Evolutionary conservation across 331 rosid species (phyloP).

Genomic region (Erythrophleum ivorense): DNA sequence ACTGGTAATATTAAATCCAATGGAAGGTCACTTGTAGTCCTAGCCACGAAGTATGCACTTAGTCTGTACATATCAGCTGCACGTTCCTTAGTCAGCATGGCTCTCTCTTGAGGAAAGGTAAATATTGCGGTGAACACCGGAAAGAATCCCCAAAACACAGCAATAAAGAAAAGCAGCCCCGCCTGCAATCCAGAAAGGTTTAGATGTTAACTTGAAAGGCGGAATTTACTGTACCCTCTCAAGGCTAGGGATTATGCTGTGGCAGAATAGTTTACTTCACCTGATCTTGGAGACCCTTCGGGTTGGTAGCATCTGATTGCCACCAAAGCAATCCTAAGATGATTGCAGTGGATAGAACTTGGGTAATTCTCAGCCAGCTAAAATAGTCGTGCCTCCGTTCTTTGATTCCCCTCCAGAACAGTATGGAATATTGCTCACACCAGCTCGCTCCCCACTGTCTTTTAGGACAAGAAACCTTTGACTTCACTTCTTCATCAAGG

Average conservation of each 20-base stretch:
- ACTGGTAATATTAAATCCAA: conserved; percentile 82
- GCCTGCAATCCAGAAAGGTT: conserved; percentile 62
- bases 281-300: conserved; percentile 87
- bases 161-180: conserved; percentile 90
- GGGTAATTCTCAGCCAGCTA: conserved; percentile 95
- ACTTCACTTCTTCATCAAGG: conserved; percentile 70
- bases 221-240: background rate
- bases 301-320: conserved; percentile 71
- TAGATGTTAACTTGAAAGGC: background rate
- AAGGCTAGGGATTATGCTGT: conserved; percentile 12
- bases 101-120: conserved; percentile 98
- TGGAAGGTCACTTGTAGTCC: conserved; percentile 97
- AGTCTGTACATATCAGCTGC: conserved; percentile 94
- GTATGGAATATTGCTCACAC: conserved; percentile 76
- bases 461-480: conserved; percentile 54
- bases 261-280: conserved; percentile 56
- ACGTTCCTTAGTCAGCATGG: conserved; percentile 88
- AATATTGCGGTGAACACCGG: conserved; percentile 96
- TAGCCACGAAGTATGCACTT: conserved; percentile 93
- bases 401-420: conserved; percentile 85
- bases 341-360: conserved; percentile 88
- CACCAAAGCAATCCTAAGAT: conserved; percentile 98
- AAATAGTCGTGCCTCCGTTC: conserved; percentile 89
- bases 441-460: conserved; percentile 93
- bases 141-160: conserved; percentile 98